phyloP scores from a whole-genome alignment of 257 asterid genomes.

The Leonotis leonurus region DNA sequence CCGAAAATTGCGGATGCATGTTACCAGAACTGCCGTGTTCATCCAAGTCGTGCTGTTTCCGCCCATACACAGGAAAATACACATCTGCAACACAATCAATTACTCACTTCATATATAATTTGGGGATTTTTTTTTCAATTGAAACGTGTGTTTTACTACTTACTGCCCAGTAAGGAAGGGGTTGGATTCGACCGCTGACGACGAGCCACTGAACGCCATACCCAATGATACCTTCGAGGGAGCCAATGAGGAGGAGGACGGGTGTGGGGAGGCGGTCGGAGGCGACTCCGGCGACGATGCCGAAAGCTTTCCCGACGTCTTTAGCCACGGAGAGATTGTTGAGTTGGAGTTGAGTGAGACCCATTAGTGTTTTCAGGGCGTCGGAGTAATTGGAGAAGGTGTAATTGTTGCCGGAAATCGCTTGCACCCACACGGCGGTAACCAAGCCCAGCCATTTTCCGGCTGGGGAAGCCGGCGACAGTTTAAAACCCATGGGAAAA shows the following conservation, averaged over 20 bases:
- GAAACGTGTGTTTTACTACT: conserved; percentile 6
- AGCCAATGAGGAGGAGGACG: conserved; percentile 64
- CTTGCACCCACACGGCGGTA: conserved; percentile 97
- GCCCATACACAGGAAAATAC: conserved; percentile 86
- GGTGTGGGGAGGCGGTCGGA: conserved; percentile 81
- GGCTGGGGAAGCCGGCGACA: conserved; percentile 60
- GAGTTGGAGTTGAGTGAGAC: conserved; percentile 80
- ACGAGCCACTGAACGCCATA: conserved; percentile 98
- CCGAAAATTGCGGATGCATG: conserved; percentile 81
- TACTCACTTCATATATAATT: not conserved
- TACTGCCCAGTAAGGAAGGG: conserved; percentile 89
- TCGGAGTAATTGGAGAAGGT: conserved; percentile 89
- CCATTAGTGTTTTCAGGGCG: conserved; percentile 82
- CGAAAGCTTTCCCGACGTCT: conserved; percentile 93
- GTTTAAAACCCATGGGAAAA: conserved; percentile 31
- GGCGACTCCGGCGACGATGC: conserved; percentile 83
- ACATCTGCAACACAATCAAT: conserved; percentile 45
- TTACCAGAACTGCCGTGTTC: conserved; percentile 88
- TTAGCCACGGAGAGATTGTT: conserved; percentile 93
- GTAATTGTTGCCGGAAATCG: conserved; percentile 94
- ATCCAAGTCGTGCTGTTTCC: conserved; percentile 99
- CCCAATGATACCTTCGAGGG: conserved; percentile 78
- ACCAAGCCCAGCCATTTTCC: conserved; percentile 91
- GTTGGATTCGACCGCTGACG: conserved; percentile 76
- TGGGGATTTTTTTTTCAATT: not conserved